phyloP scores from a whole-genome alignment of 164 flowering plant genomes.

The Paratinospora sagittata region DNA sequence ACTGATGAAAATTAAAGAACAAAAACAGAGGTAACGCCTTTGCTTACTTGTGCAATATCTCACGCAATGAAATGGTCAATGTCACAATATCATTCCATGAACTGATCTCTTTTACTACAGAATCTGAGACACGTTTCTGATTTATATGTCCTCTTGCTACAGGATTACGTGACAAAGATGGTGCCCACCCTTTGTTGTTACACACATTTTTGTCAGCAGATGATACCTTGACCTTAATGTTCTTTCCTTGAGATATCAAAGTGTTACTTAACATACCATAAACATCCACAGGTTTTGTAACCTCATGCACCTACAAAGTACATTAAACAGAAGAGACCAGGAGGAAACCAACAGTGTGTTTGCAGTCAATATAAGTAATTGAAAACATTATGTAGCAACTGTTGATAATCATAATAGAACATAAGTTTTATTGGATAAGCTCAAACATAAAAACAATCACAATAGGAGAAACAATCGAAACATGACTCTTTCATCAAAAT shows the following conservation, averaged over 20 bases:
- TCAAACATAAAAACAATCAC: no score
- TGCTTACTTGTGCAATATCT: conserved; percentile 57
- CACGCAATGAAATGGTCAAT: conserved; percentile 24
- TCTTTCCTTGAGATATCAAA: conserved; percentile 13
- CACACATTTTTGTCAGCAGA: conserved; percentile 6
- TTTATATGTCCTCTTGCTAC: conserved; percentile 12
- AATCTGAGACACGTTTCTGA: conserved; percentile 17
- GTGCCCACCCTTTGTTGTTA: conserved; percentile 23
- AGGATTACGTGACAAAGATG: conserved; percentile 9
- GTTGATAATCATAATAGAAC: background rate
- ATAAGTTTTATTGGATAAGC: no score
- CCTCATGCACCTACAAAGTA: conserved; percentile 39
- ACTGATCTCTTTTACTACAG: conserved; percentile 21
- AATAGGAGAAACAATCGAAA: no score
- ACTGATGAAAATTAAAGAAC: background rate
- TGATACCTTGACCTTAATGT: conserved; percentile 14
- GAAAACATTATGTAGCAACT: background rate
- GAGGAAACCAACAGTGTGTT: background rate
- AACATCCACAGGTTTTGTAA: conserved; percentile 36
- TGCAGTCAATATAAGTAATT: no score
- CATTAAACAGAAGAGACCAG: background rate
- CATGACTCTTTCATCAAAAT: no score
- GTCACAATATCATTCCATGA: conserved; percentile 11
- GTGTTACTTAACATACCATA: conserved; percentile 32
- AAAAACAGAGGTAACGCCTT: background rate